These are phyloP conservation scores for Dichotomopilus funicola DNA, from an alignment of 2,329 filamentous ascomycete genomes.

Conservation along the genomic window DNA sequence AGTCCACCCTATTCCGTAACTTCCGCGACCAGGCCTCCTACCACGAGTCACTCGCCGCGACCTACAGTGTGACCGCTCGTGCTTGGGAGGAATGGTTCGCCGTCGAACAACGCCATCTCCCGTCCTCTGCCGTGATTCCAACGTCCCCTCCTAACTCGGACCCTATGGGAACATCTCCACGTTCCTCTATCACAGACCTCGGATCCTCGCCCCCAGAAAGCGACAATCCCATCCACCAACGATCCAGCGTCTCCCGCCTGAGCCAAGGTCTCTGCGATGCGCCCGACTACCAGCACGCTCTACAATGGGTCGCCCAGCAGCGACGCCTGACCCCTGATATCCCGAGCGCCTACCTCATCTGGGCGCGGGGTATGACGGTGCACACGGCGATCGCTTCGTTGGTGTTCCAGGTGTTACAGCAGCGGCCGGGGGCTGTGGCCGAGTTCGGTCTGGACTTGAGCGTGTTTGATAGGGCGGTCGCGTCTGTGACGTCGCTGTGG, in stretches of 20 bases:
- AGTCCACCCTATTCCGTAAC: slow-evolving; percentile 20
- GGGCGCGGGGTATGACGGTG: slow-evolving; percentile 27
- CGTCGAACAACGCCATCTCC: slow-evolving; percentile 25
- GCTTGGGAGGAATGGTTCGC: slow-evolving; percentile 26
- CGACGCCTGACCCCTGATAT: slow-evolving; percentile 17
- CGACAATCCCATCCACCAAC: too few relatives aligned
- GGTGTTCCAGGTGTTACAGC: slow-evolving; percentile 25
- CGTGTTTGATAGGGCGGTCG: slow-evolving; percentile 20
- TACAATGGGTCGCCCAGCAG: slow-evolving; percentile 26
- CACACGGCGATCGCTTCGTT: slow-evolving; percentile 25
- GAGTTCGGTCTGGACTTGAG: slow-evolving; percentile 17
- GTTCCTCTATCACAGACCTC: too few relatives aligned
- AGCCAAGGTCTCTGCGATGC: slow-evolving; percentile 26
- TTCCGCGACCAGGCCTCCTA: slow-evolving; percentile 24
- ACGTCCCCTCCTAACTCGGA: background rate
- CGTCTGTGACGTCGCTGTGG: slow-evolving; percentile 21
- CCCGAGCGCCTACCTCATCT: slow-evolving; percentile 23
- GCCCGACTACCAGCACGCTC: slow-evolving; percentile 25
- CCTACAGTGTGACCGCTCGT: slow-evolving; percentile 24
- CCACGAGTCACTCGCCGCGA: slow-evolving; percentile 24
- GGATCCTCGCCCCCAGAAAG: too few relatives aligned
- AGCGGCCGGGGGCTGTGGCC: slow-evolving; percentile 22
- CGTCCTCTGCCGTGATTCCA: slow-evolving; percentile 8
- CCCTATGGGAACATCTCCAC: background rate
- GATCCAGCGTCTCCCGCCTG: slow-evolving; percentile 12